A percentile compares a stretch with the other conserved stretches of the same genome.
Evolutionary conservation across 495 filamentous ascomycete species (phyloP).

Genomic region (Ascobolus immersus): DNA sequence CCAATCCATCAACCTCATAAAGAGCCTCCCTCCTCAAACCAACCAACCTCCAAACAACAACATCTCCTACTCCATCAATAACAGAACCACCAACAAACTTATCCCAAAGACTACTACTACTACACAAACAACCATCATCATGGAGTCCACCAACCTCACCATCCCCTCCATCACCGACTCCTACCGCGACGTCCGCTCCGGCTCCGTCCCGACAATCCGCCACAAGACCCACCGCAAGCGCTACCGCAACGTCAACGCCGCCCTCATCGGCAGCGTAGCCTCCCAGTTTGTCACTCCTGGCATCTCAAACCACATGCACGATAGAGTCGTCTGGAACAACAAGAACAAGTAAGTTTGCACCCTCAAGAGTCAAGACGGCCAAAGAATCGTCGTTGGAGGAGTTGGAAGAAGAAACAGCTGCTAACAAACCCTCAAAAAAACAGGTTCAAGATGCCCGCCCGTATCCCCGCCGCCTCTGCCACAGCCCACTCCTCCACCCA

Average conservation of each 20-base stretch:
- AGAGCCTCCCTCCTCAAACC: too few species aligned
- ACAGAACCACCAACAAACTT: too few species aligned
- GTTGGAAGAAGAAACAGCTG: neutral
- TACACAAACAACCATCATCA: too few species aligned
- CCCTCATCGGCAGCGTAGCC: neutral
- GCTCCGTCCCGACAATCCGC: neutral
- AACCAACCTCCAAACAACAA: too few species aligned
- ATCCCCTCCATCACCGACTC: too few species aligned
- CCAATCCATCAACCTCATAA: neutral
- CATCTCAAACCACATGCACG: too few species aligned
- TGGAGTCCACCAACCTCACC: too few species aligned
- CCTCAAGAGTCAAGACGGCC: neutral
- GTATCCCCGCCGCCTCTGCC: neutral
- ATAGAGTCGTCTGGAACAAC: neutral
- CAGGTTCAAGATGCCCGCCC: neutral
- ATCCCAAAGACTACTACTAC: too few species aligned
- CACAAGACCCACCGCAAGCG: neutral
- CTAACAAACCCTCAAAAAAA: neutral
- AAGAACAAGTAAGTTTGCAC: neutral
- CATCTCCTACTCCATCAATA: too few species aligned
- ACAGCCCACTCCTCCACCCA: neutral
- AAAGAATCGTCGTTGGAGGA: neutral
- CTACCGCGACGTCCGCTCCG: too few species aligned
- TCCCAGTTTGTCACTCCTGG: neutral
- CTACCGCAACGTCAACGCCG: neutral